These are phyloP conservation scores for Colletotrichum cuscutae DNA, from an alignment of 2,329 filamentous ascomycete genomes.

Conservation along the genomic window DNA sequence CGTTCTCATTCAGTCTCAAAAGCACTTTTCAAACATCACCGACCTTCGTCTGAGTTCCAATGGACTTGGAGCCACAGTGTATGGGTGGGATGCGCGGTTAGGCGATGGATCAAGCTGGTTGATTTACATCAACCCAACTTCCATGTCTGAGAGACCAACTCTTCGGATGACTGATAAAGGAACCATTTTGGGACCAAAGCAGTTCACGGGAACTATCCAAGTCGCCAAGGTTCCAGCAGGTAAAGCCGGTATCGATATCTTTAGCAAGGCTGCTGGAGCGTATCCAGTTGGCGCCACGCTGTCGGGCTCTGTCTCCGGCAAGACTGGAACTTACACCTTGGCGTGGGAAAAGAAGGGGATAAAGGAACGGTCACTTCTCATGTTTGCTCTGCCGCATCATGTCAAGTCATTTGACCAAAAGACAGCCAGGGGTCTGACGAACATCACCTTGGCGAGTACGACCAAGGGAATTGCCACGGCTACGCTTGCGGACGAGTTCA, in stretches of 20 bases:
- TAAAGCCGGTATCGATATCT: conserved; percentile 65
- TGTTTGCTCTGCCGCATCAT: conserved; percentile 86
- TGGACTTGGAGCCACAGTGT: conserved; percentile 58
- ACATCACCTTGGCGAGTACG: conserved; percentile 73
- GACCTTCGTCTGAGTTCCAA: conserved; percentile 39
- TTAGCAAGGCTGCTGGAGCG: conserved; percentile 75
- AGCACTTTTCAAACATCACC: conserved; percentile 72
- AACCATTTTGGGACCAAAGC: not conserved
- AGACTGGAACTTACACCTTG: conserved; percentile 73
- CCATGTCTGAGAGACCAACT: conserved; percentile 61
- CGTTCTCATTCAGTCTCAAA: conserved; percentile 73
- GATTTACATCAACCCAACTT: conserved; percentile 56
- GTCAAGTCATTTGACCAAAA: conserved; percentile 71
- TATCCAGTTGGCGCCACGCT: conserved; percentile 72
- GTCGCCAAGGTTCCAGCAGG: conserved; percentile 74
- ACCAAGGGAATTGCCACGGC: conserved; percentile 82
- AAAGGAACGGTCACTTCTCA: conserved; percentile 65
- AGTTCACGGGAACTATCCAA: conserved; percentile 79
- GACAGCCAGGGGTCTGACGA: conserved; percentile 57
- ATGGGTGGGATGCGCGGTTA: conserved; percentile 54
- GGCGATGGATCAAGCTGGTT: conserved; percentile 16
- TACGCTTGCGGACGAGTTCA: conserved; percentile 75
- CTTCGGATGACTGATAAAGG: not conserved
- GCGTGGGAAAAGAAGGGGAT: conserved; percentile 73
- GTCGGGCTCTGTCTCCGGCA: conserved; percentile 64